phyloP scores from a whole-genome alignment of 1,284 basidiomycete species.

The Cystobasidium pallidum region DNA sequence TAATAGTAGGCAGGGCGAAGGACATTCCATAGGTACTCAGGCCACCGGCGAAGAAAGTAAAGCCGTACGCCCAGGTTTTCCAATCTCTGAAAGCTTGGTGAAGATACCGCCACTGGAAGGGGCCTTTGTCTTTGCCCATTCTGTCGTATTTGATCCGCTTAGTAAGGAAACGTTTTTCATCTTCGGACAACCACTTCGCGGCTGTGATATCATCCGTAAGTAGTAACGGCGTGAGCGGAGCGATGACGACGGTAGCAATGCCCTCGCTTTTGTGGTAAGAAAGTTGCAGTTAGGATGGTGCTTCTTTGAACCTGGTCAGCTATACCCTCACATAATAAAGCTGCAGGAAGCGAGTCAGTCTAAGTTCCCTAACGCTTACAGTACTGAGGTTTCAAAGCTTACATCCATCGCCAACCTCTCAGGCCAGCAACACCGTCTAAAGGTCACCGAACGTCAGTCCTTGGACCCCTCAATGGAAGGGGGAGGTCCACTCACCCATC shows the following conservation, averaged over 20 bases:
- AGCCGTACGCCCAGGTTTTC: conserved; percentile 21
- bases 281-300: no score
- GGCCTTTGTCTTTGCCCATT: conserved; percentile 29
- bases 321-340: conserved; percentile 16
- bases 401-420: conserved; percentile 54
- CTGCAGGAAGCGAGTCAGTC: neutral
- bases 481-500: neutral
- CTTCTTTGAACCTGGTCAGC: no score
- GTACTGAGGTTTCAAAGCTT: no score
- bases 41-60: conserved; percentile 31
- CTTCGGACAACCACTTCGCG: conserved; percentile 18
- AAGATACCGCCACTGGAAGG: conserved; percentile 17
- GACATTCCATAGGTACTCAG: conserved; percentile 22
- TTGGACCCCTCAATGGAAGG: neutral
- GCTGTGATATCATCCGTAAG: conserved; percentile 28
- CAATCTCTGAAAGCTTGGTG: conserved; percentile 29
- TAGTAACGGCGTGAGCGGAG: conserved; percentile 27
- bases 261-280: conserved; percentile 31
- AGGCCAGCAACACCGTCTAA: conserved; percentile 56
- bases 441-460: neutral
- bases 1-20: conserved; percentile 57
- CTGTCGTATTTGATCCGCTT: conserved; percentile 19
- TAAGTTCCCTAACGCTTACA: no score
- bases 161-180: conserved; percentile 27
- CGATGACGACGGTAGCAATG: conserved; percentile 26